These are phyloP conservation scores for Fusarium continuum DNA, from an alignment of 2,329 filamentous ascomycete species.

Conservation along the genomic window DNA sequence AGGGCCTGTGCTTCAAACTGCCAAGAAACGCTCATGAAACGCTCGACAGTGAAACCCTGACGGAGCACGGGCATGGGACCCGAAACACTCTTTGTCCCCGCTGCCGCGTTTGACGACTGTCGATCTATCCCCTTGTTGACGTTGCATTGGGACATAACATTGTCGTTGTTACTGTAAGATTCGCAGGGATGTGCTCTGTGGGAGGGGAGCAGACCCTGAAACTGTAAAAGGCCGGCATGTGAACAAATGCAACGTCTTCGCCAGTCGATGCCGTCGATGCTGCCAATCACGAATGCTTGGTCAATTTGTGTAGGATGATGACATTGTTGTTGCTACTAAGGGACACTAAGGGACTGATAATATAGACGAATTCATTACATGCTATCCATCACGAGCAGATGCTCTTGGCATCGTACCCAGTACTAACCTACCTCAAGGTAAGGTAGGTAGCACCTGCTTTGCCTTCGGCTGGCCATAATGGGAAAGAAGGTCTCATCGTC, in stretches of 20 bases:
- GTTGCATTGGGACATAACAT: constrained; percentile 6
- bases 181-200: constrained; percentile 14
- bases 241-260: constrained; percentile 2
- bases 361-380: not conserved
- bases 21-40: constrained; percentile 38
- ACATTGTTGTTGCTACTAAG: not conserved
- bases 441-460: too few species aligned
- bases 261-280: not conserved
- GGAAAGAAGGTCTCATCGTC: too few species aligned
- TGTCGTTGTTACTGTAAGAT: constrained; percentile 11
- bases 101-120: constrained; percentile 34
- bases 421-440: too few species aligned
- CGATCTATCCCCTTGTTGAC: constrained; percentile 16
- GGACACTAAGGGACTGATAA: not conserved
- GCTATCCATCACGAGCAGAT: not conserved
- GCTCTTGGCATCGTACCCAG: too few species aligned
- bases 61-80: constrained; percentile 23
- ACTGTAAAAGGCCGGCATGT: constrained; percentile 2
- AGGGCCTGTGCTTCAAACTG: constrained; percentile 26
- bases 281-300: not conserved
- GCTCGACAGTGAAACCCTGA: constrained; percentile 26
- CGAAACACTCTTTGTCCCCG: constrained; percentile 30
- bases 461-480: too few species aligned
- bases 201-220: constrained; percentile 16
- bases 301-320: not conserved